Percentiles rank a stretch among this genome's conserved stretches.
Conservation (phyloP, 2,329 filamentous ascomycete species). For the Ceratocystiopsis sp. region DNA sequence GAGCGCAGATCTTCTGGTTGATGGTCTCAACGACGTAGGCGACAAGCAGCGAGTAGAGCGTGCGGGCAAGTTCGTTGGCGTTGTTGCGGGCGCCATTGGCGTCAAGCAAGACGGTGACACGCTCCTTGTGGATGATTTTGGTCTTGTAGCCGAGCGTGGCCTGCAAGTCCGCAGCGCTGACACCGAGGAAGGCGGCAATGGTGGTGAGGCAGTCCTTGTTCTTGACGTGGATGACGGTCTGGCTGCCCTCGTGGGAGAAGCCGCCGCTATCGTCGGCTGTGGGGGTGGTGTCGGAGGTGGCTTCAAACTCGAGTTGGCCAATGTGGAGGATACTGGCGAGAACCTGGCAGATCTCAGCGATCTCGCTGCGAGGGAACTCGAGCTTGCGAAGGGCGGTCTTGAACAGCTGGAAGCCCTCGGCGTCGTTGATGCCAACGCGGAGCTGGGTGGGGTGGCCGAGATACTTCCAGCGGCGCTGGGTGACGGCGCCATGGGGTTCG, state of each 20-base stretch:
- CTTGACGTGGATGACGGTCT: constrained; percentile 70
- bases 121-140: constrained; percentile 87
- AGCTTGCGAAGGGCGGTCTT: constrained; percentile 89
- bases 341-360: constrained; percentile 92
- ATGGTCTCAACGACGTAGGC: constrained; percentile 86
- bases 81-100: constrained; percentile 77
- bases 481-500: constrained; percentile 23
- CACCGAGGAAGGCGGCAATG: constrained; percentile 86
- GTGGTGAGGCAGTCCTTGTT: constrained; percentile 82
- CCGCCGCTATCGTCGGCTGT: constrained; percentile 84
- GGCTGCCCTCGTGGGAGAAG: constrained; percentile 86
- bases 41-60: constrained; percentile 83
- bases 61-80: constrained; percentile 84
- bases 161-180: constrained; percentile 66
- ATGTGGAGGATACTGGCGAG: constrained; percentile 92
- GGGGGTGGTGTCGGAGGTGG: constrained; percentile 59
- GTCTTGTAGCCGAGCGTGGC: constrained; percentile 87
- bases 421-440: constrained; percentile 91
- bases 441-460: constrained; percentile 91
- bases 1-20: constrained; percentile 75
- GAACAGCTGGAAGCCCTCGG: constrained; percentile 91
- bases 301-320: constrained; percentile 87
- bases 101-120: constrained; percentile 97
- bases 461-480: constrained; percentile 81
- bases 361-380: constrained; percentile 83